phyloP scores from a whole-genome alignment of 2,329 filamentous ascomycete genomes.

The Fusarium sp. region DNA sequence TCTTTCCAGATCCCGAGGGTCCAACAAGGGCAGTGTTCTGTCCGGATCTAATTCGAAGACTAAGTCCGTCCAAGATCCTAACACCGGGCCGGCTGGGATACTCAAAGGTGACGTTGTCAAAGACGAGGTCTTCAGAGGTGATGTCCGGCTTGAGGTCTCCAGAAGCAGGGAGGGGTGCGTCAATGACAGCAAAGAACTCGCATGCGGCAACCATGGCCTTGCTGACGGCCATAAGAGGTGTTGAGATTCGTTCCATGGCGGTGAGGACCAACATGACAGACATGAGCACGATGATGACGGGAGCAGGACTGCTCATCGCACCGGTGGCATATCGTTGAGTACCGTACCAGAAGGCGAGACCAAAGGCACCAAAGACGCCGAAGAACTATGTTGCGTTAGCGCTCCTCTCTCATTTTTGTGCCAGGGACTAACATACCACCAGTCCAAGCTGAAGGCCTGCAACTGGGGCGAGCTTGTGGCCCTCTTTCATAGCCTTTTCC shows the following conservation, averaged over 20 bases:
- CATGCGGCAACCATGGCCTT: slow-evolving; percentile 47
- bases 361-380: slow-evolving; percentile 51
- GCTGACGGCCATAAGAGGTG: slow-evolving; percentile 52
- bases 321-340: slow-evolving; percentile 51
- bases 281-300: slow-evolving; percentile 54
- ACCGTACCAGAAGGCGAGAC: slow-evolving; percentile 59
- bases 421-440: slow-evolving; percentile 16
- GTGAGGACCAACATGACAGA: slow-evolving; percentile 54
- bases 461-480: slow-evolving; percentile 47
- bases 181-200: slow-evolving; percentile 47
- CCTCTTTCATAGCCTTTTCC: slow-evolving; percentile 50
- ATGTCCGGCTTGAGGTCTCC: slow-evolving; percentile 42
- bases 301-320: slow-evolving; percentile 50
- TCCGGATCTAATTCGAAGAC: slow-evolving; percentile 65
- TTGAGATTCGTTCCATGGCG: slow-evolving; percentile 52
- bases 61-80: slow-evolving; percentile 56
- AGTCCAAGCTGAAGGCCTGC: slow-evolving; percentile 30
- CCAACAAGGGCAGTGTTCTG: slow-evolving; percentile 78
- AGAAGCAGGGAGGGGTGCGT: slow-evolving; percentile 35
- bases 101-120: slow-evolving; percentile 48
- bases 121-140: slow-evolving; percentile 57
- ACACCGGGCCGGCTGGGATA: slow-evolving; percentile 38
- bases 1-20: slow-evolving; percentile 76
- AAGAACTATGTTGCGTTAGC: slow-evolving; percentile 43
- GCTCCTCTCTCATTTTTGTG: too few relatives aligned